Percentiles rank a stretch among this genome's conserved stretches.
These are phyloP conservation scores for Scenedesmus sp. DNA, from an alignment of 163 green algal species.

Conservation along the genomic window DNA sequence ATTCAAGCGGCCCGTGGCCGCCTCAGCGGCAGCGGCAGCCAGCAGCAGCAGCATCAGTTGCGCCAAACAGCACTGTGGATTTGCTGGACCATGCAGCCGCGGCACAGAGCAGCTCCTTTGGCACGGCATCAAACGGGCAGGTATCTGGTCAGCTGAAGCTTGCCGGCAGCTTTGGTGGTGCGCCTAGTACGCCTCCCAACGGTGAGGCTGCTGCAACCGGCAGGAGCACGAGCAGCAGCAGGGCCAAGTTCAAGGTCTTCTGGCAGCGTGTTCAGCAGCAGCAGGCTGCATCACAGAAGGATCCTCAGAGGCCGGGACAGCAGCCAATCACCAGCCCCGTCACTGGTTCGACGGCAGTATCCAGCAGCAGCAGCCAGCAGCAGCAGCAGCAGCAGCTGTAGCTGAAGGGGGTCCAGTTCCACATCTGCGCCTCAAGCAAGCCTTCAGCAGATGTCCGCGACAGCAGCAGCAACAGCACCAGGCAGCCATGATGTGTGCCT, in stretches of 20 bases:
- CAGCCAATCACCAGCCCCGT: background rate
- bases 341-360: too few species aligned
- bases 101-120: background rate
- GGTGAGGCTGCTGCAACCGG: background rate
- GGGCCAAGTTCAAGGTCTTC: background rate
- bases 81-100: background rate
- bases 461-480: background rate
- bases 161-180: background rate
- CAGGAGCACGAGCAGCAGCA: conserved; percentile 3
- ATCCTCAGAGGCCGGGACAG: background rate
- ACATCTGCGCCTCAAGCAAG: background rate
- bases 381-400: background rate
- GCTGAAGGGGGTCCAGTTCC: background rate
- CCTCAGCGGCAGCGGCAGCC: background rate
- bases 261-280: background rate
- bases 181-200: background rate
- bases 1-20: background rate
- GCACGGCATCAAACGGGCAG: background rate
- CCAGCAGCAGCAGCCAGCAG: background rate
- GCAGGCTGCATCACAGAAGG: background rate
- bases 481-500: background rate
- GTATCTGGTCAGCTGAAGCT: background rate
- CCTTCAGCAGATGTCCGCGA: background rate
- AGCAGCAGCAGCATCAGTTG: background rate
- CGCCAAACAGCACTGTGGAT: background rate